These are phyloP conservation scores for Astragalus membranaceus DNA, from an alignment of 306 rosid species.

Conservation along the genomic window DNA sequence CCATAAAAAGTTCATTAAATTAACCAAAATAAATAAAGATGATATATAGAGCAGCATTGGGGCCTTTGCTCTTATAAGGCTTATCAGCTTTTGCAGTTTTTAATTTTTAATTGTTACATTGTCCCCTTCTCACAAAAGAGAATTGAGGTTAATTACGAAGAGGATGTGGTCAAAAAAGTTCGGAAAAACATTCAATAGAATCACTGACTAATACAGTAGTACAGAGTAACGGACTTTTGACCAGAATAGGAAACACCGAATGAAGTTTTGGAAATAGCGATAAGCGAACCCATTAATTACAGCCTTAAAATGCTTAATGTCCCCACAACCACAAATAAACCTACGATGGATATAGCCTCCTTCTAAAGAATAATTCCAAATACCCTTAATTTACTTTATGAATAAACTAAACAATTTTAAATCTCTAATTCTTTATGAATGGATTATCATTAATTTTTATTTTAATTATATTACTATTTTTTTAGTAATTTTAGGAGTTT, in stretches of 20 bases:
- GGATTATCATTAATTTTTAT: too few species aligned
- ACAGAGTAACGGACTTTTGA: conserved; percentile 34
- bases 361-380: background rate
- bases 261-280: conserved; percentile 23
- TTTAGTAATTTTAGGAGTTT: too few species aligned
- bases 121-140: background rate
- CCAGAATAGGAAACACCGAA: conserved; percentile 14
- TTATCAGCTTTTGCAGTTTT: conserved; percentile 11
- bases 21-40: too few species aligned
- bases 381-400: too few species aligned
- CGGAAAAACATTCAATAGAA: conserved; percentile 10
- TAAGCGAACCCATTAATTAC: conserved; percentile 17
- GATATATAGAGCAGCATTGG: background rate
- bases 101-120: background rate
- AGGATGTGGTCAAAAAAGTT: conserved; percentile 17
- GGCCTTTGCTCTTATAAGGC: background rate
- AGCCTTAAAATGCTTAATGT: background rate
- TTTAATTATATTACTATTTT: too few species aligned
- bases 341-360: background rate
- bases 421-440: too few species aligned
- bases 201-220: conserved; percentile 33
- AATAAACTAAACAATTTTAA: too few species aligned
- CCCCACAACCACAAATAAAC: background rate
- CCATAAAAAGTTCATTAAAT: too few species aligned
- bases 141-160: conserved; percentile 23